Evolutionary conservation across 805 yeast species (phyloP).

Genomic region (Henningerozyma blattae): DNA sequence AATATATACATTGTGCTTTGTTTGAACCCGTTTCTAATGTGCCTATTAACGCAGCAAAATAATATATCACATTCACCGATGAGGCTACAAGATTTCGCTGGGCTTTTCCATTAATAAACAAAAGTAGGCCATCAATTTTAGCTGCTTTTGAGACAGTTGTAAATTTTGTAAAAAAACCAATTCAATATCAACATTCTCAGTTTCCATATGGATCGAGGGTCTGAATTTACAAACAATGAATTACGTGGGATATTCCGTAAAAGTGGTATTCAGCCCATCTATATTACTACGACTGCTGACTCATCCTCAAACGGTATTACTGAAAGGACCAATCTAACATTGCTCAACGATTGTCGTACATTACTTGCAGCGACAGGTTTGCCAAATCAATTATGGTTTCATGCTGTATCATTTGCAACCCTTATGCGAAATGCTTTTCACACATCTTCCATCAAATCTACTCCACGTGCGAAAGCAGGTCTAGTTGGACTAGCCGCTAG

Average conservation of each 20-base stretch:
- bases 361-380: conserved; percentile 1
- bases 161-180: conserved; percentile 1
- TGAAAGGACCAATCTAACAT: conserved; percentile 5
- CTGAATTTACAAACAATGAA: conserved; percentile 3
- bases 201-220: conserved; percentile 5
- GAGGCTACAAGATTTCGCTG: conserved; percentile 5
- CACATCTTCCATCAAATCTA: neutral
- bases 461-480: conserved; percentile 2
- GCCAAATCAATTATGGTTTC: conserved; percentile 6
- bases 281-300: conserved; percentile 5
- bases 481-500: conserved; percentile 2
- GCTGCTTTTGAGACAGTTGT: neutral
- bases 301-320: conserved; percentile 6
- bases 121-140: conserved; percentile 1
- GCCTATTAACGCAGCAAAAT: neutral
- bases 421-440: conserved; percentile 3
- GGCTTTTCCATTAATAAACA: conserved; percentile 2
- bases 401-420: conserved; percentile 6
- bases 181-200: neutral
- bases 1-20: conserved; percentile 4
- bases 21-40: conserved; percentile 6
- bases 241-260: neutral
- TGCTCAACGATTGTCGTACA: conserved; percentile 8
- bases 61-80: conserved; percentile 8
- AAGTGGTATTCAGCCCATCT: conserved; percentile 3